Percentiles rank a stretch among this genome's conserved stretches.
These are phyloP conservation scores for Orychophragmus violaceus DNA, from an alignment of 345 rosid species.

Conservation along the genomic window DNA sequence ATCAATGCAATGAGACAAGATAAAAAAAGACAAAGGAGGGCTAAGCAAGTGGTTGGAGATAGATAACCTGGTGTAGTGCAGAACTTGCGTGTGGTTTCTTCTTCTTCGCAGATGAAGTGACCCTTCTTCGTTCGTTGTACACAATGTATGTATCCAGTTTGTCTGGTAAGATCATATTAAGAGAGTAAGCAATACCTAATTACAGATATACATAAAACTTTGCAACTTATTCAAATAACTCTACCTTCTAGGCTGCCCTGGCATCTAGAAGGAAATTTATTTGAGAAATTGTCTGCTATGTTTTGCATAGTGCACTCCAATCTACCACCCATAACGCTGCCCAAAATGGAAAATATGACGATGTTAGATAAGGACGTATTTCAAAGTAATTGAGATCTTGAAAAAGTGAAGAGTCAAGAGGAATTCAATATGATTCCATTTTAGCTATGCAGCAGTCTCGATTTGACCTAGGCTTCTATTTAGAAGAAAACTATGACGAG, in stretches of 20 bases:
- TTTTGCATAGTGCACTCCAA: constrained; percentile 98
- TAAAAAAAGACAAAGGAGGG: neutral
- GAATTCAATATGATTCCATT: neutral
- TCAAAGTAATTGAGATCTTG: neutral
- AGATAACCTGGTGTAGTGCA: constrained; percentile 77
- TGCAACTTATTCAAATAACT: neutral
- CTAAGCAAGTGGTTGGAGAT: constrained; percentile 21
- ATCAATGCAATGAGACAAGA: neutral
- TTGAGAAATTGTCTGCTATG: constrained; percentile 77
- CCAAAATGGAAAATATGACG: constrained; percentile 11
- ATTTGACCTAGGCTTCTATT: neutral
- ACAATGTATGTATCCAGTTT: constrained; percentile 78
- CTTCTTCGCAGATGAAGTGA: constrained; percentile 93
- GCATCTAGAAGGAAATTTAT: constrained; percentile 55
- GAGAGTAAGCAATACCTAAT: constrained; percentile 1
- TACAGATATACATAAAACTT: constrained; percentile 1
- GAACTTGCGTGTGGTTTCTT: constrained; percentile 55
- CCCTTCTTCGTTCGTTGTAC: constrained; percentile 76
- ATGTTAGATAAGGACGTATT: neutral
- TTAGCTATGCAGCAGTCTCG: neutral
- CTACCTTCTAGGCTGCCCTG: constrained; percentile 68
- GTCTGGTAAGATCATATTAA: constrained; percentile 35
- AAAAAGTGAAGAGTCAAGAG: neutral
- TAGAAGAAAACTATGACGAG: neutral
- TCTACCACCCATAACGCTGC: constrained; percentile 80